Evolutionary conservation across 768 basidiomycete genomes (phyloP).

Genomic region (Clathrus columnatus): DNA sequence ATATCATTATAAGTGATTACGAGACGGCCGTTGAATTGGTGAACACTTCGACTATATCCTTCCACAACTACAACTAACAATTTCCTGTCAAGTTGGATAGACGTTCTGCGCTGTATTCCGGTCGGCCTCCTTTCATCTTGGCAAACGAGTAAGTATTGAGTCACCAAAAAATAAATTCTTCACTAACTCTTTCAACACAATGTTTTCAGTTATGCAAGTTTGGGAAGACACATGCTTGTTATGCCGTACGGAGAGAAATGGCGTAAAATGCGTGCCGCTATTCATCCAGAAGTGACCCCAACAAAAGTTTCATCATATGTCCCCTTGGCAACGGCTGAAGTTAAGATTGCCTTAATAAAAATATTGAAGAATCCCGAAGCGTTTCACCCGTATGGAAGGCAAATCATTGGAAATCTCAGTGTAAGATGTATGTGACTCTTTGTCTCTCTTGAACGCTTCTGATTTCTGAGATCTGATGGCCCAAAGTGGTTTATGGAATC

Average conservation of each 20-base stretch:
- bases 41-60: background rate
- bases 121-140: slow-evolving; percentile 38
- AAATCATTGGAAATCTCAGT: background rate
- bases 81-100: slow-evolving; percentile 26
- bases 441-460: no score
- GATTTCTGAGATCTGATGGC: no score
- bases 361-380: slow-evolving; percentile 13
- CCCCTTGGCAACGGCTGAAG: slow-evolving; percentile 40
- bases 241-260: slow-evolving; percentile 34
- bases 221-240: slow-evolving; percentile 38
- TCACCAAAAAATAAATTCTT: background rate
- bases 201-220: slow-evolving; percentile 32
- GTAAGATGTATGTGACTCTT: background rate
- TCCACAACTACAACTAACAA: background rate
- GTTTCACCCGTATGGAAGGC: background rate
- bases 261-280: slow-evolving; percentile 34
- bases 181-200: background rate
- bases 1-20: background rate
- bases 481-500: background rate
- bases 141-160: slow-evolving; percentile 21
- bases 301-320: slow-evolving; percentile 30
- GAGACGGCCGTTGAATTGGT: background rate
- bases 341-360: slow-evolving; percentile 34
- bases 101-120: slow-evolving; percentile 38
- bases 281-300: background rate